Conservation (phyloP, 441 rosid genomes). For the Macaranga tanarius region DNA sequence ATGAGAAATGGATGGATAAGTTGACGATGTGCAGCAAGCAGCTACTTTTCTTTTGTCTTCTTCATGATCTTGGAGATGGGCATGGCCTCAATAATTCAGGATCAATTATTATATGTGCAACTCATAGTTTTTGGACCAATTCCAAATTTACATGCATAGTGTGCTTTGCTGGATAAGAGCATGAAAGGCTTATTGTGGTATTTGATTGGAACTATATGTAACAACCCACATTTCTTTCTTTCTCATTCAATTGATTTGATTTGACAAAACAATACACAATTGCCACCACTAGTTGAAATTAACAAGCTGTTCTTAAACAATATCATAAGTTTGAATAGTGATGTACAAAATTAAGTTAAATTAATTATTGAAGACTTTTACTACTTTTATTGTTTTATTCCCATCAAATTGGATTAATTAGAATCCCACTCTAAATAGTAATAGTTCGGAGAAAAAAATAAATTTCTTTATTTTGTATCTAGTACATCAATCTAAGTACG, state of each 20-base stretch:
- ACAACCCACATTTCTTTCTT: background rate
- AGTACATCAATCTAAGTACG: too few species aligned
- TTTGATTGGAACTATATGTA: background rate
- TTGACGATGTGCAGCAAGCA: constrained; percentile 6
- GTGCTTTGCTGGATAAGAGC: background rate
- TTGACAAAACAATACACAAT: background rate
- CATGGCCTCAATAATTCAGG: background rate
- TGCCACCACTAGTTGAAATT: too few species aligned
- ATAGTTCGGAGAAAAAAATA: too few species aligned
- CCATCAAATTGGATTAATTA: too few species aligned
- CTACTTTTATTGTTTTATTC: too few species aligned
- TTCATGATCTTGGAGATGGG: background rate
- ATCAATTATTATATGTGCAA: background rate
- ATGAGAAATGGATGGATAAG: background rate
- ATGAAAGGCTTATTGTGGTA: background rate
- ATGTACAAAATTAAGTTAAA: too few species aligned
- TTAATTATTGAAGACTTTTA: too few species aligned
- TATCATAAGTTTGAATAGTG: too few species aligned
- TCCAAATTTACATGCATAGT: background rate
- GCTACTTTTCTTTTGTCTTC: background rate
- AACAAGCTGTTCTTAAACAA: too few species aligned
- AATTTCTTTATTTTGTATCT: too few species aligned
- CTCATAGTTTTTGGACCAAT: background rate
- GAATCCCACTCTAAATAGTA: too few species aligned
- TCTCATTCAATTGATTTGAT: background rate